These are phyloP conservation scores for Alternaria atra DNA, from an alignment of 2,329 filamentous ascomycete genomes.

Conservation along the genomic window DNA sequence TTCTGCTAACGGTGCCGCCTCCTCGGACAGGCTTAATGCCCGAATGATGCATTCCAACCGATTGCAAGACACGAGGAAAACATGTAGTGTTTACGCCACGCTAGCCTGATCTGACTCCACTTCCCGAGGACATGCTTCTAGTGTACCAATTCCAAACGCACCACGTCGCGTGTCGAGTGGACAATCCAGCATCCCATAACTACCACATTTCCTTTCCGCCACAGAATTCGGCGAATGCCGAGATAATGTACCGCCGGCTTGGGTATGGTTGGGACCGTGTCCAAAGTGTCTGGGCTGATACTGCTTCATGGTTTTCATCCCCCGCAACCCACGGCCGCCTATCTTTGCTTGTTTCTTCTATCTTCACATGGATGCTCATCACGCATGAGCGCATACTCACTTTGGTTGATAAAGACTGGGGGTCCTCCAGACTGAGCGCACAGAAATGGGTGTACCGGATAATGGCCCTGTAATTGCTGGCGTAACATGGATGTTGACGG, in stretches of 20 bases:
- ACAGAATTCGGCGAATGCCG: constrained; percentile 4
- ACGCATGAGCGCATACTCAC: constrained; percentile 2
- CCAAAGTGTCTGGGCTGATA: constrained; percentile 3
- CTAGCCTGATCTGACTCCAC: constrained; percentile 2
- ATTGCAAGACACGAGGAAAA: background rate
- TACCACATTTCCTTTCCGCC: background rate
- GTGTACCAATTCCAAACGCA: constrained; percentile 8
- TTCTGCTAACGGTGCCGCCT: background rate
- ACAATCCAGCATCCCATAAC: constrained; percentile 8
- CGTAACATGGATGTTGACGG: constrained; percentile 36
- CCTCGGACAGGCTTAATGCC: background rate
- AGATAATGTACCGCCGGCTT: background rate
- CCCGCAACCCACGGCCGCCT: background rate
- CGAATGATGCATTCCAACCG: background rate
- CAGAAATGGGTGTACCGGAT: constrained; percentile 26
- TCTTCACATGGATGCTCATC: background rate
- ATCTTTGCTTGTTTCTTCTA: background rate
- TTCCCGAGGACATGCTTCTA: constrained; percentile 1
- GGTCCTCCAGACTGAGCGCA: constrained; percentile 6
- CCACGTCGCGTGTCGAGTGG: constrained; percentile 5
- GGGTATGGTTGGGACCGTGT: constrained; percentile 1
- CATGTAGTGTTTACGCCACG: background rate
- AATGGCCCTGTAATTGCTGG: constrained; percentile 37
- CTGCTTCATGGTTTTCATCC: background rate
- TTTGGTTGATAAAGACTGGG: constrained; percentile 1